Base-by-base conservation (phyloP, 192 early-diverging fungal species). In the Backusella australiensis region DNA sequence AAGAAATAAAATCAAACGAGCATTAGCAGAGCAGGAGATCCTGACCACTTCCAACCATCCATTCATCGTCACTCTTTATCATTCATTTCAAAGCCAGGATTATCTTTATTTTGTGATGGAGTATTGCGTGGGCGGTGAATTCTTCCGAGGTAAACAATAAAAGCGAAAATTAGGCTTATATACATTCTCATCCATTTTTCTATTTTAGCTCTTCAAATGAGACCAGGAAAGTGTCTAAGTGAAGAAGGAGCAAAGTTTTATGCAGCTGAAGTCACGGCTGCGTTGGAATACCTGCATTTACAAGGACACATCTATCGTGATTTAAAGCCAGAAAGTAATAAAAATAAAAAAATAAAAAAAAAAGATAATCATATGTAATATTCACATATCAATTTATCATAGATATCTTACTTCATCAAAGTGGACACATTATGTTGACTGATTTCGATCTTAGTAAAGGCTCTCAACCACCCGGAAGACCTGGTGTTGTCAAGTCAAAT, bases 391-490 rank as follows among this genome's bases (percentile, higher is more conserved):
- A 32, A 32, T 32, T 32, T 32, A 32, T 32, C 3, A 32, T 80
- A 87, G 85, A 95, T 77, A 98, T 98, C 75, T 86, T 99, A 44
- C 85, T 99, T 74, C 96, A 98, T 79, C 91, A 95, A 72, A 96
- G 90, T 42, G 98, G 98, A 7, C 98, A 99, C 83, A 98, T 99
- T 73, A 98, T 97, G 96, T 87, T 99, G 74, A 94, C 96, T 19
- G 98, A 99, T 80, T 99, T 99, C 88, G 98, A 99, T 84, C 90
- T 99, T 14, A 96, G 96, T 12, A 99, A 99, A 89, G 95, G 95
- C 59, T 95, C 96, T 3, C 85, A 86, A 34, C 91, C 93, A 42
- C 91, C 94, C 1, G 93, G 92, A 29, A 90, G 93, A 34, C 93
- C 94, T 9, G 80, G 78, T 15, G 85, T 94, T 23, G 86, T 94